phyloP scores from a whole-genome alignment of 2,329 filamentous ascomycete genomes.

The Ceratocystis albifundus region DNA sequence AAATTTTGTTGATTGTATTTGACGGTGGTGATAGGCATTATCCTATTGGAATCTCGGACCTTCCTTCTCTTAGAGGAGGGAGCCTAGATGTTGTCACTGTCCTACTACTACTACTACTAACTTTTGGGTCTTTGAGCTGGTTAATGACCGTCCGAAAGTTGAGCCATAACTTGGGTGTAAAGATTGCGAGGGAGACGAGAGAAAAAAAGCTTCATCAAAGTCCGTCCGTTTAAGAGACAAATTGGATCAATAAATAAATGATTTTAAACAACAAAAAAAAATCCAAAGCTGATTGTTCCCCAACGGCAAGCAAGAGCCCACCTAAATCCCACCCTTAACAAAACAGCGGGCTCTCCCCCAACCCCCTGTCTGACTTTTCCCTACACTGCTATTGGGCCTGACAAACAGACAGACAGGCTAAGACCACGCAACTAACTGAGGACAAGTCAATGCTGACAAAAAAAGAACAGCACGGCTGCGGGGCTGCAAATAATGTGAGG shows the following conservation, averaged over 20 bases:
- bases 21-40: neutral
- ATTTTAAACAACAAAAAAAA: too few relatives aligned
- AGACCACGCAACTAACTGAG: neutral
- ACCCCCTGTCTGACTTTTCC: slow-evolving; percentile 13
- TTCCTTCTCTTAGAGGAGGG: neutral
- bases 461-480: neutral
- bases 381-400: neutral
- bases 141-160: neutral
- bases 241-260: neutral
- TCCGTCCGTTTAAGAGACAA: neutral
- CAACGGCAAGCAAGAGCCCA: slow-evolving; percentile 20
- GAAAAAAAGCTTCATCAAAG: neutral
- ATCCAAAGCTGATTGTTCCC: slow-evolving; percentile 15
- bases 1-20: neutral
- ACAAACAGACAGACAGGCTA: too few relatives aligned
- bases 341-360: slow-evolving; percentile 16
- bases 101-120: neutral
- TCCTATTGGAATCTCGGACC: slow-evolving; percentile 2
- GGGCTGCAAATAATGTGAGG: neutral
- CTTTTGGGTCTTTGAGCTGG: neutral
- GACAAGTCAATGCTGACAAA: neutral
- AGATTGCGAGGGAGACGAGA: neutral
- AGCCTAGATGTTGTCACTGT: neutral
- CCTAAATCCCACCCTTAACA: slow-evolving; percentile 17
- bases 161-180: neutral